Base-by-base conservation (phyloP, 768 basidiomycete species). In the Amanita pseudoporphyria region DNA sequence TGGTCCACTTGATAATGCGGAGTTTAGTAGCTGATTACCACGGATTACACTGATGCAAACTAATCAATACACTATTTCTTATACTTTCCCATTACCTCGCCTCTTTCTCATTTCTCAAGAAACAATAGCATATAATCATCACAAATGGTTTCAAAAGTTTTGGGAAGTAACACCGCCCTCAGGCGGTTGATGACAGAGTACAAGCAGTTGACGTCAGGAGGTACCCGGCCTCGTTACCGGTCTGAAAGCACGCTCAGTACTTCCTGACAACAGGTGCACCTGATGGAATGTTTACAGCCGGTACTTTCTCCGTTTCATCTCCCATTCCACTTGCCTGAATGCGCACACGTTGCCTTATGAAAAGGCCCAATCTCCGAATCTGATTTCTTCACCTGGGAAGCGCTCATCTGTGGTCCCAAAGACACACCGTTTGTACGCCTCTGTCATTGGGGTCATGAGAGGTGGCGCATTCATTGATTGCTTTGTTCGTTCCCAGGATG, bases 381-480 rank as follows among this genome's bases (percentile, higher is more conserved):
- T 49, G 91, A 96, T 66, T 90, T 97, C 72, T 91, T 96, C 66
- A 86, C 83, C 50, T 95, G 93, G 93, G 93, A 96, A 67, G 92
- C 93, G 6, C 73, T 97, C 57, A 92, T 97, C 46, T 84, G 79
- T 60, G 93, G 93, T 2, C 93, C 93, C 18, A 88, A 93, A 60
- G 93, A 91, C 54, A 97, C 93, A 31, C 93, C 93, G 1, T 96
- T 93, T 59, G 89, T 92, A 65, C 64, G 83, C 71, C 51, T 30
- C 37, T 22, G 5, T 32, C 37, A 39, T 32, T 30, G 6, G 19
- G 31, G 31, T 28, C 38, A 30, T 32, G 47, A 16, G 28, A 31
- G 13, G 18, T 37, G 26, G 24, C 47, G 19, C 42, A 46, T 51
- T 12, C 28, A 35, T 42, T 14, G 41, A 40, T 49, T 33, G 21